Evolutionary conservation across 345 rosid genomes (phyloP), one percentile per base, ranked within the genome.

Genomic region (Citrus inodora): DNA sequence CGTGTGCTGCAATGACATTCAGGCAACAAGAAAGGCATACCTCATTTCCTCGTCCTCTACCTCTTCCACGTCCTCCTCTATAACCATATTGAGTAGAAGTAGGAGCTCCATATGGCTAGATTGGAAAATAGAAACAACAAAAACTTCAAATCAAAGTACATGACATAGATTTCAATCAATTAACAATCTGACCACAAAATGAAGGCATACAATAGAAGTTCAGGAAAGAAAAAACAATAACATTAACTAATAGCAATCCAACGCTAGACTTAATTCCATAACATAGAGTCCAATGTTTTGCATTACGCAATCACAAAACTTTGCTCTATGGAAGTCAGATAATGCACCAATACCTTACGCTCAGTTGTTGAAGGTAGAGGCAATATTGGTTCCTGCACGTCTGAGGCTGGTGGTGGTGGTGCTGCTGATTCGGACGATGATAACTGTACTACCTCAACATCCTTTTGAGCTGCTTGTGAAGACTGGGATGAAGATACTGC

Each of bases 321-420:
- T 61, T 35, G 61, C 35, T 42, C 40, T n/a, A 21, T 3, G 30
- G 19, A 16, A 32, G 55, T 32, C 37, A 42, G 69, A 37, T 71
- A 55, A 42, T 35, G 40, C 27, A 53, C 40, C 42, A 71, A 71
- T 81, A 84, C 87, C 84, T 81, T 81, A 55, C 24, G 78, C 40
- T 81, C 84, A 67, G 81, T 64, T 70, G 74, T 81, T 58, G 79
- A 77, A 77, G 82, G 85, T 70, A 82, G 74, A 46, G 87, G 85
- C 73, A 85, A 66, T 82, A 85, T 80, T 22, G 85, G 83, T 70
- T 79, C 77, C 75, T 68, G 74, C 56, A 32, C 67, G 76, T 81
- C 82, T 27, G 68, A 65, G 19, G 70, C 46, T 25, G 55, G 70
- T 37, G 70, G 51, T 24, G 78, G 21, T 21, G 56, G 25, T 64